phyloP scores from a whole-genome alignment of 1,284 basidiomycete species.

The Anthracocystis panici-leucophaei region DNA sequence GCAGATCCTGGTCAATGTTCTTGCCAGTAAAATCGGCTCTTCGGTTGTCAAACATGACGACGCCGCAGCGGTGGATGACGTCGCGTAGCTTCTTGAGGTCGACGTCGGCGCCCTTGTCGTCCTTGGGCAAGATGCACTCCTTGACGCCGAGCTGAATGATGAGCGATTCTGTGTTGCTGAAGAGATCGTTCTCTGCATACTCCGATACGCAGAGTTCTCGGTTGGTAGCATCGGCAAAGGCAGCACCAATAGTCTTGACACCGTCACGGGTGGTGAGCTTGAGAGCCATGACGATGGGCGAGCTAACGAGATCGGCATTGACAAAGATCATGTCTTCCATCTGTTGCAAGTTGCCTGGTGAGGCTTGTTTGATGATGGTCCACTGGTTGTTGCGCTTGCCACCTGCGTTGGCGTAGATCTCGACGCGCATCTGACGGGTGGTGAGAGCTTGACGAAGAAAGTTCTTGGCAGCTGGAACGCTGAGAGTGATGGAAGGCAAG shows the following conservation, averaged over 20 bases:
- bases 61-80: conserved; percentile 84
- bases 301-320: conserved; percentile 82
- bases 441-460: conserved; percentile 92
- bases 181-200: conserved; percentile 93
- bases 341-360: conserved; percentile 92
- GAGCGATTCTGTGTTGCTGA: conserved; percentile 95
- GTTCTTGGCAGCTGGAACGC: conserved; percentile 82
- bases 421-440: conserved; percentile 88
- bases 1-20: conserved; percentile 86
- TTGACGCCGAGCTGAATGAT: conserved; percentile 97
- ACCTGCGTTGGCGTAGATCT: conserved; percentile 77
- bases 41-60: conserved; percentile 89
- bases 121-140: conserved; percentile 79
- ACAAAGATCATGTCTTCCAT: conserved; percentile 93
- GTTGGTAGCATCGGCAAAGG: conserved; percentile 74
- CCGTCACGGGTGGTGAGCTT: conserved; percentile 78
- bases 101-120: conserved; percentile 76
- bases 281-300: conserved; percentile 91
- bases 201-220: conserved; percentile 79
- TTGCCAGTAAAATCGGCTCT: conserved; percentile 82
- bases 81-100: conserved; percentile 74
- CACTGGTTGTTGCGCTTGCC: conserved; percentile 77
- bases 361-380: conserved; percentile 84
- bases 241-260: conserved; percentile 73
- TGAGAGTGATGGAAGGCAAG: conserved; percentile 77